A percentile compares a stretch with the other conserved stretches of the same genome.
Conservation (phyloP, 441 rosid genomes). For the Breynia disticha region DNA sequence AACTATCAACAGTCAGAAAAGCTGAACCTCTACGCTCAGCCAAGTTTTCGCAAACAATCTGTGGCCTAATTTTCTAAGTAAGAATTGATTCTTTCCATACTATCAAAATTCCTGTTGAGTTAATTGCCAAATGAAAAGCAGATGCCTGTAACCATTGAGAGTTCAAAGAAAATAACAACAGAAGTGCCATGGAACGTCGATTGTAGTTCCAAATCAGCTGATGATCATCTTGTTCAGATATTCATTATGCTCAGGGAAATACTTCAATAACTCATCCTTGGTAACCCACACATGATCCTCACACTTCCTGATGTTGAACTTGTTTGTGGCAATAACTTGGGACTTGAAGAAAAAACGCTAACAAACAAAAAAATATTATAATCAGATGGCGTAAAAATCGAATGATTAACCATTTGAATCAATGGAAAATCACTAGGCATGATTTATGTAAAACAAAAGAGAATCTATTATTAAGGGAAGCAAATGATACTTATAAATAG, state of each 20-base stretch:
- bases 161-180: no score
- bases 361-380: slow-evolving; percentile 1
- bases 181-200: neutral
- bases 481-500: neutral
- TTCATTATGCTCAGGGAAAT: slow-evolving; percentile 66
- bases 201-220: slow-evolving; percentile 33
- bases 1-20: no score
- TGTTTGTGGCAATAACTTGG: slow-evolving; percentile 57
- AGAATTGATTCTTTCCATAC: no score
- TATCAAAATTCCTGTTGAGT: no score
- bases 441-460: neutral
- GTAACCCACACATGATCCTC: slow-evolving; percentile 78
- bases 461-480: no score
- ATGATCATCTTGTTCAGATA: slow-evolving; percentile 76
- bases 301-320: slow-evolving; percentile 48
- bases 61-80: no score
- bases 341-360: slow-evolving; percentile 88
- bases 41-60: no score
- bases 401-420: neutral
- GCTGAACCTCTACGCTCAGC: no score
- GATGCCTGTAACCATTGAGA: no score
- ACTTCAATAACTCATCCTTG: slow-evolving; percentile 61
- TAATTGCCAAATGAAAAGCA: no score
- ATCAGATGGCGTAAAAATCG: neutral
- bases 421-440: neutral